Evolutionary conservation across 2,329 filamentous ascomycete genomes (phyloP), one percentile per base, ranked within the genome.

Genomic region (Alternaria ethzedia): DNA sequence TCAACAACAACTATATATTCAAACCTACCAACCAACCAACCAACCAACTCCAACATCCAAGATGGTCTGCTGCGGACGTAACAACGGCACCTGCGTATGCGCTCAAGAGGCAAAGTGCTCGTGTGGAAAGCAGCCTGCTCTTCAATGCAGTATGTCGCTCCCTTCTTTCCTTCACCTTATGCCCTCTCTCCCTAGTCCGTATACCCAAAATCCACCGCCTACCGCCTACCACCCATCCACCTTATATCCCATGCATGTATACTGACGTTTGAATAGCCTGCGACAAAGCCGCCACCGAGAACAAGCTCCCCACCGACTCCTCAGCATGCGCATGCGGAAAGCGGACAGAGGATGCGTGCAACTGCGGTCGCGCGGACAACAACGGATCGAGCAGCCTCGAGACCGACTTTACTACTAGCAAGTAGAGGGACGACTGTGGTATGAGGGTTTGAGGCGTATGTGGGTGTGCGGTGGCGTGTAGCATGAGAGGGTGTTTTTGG

Each of bases 81-180:
- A 85, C 72, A 82, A 83, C 68, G 83, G 82, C 72, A 80, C 83
- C 74, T 90, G 88, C 73, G 84, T 86, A 70, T 88, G 86, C 72
- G 85, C 86, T 43, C 81, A 84, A 57, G 86, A 88, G 72, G 86
- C 87, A 66, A 88, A 82, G 65, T 97, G 94, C 88, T 96, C 93
- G 15, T 98, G 95, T 80, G 95, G 95, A 77, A 89, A 97, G 85
- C 87, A 96, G 79, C 88, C 89, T 5, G 95, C 95, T 54, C 88
- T 97, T 52, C 86, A 94, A 79, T 98, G 95, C 88, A 91, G 77
- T 79, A 79, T 65, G 76, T 74, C 28, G 28, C 45, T 50, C 64
- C 60, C 61, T 30, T 51, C 61, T 59, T 30, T 36, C 45, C 52
- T 65, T 59, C 61, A 30, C 52, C 61, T 61, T 23, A 36, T 25